phyloP scores from a whole-genome alignment of 2,329 filamentous ascomycete genomes.

The Atkinsonella texensis region DNA sequence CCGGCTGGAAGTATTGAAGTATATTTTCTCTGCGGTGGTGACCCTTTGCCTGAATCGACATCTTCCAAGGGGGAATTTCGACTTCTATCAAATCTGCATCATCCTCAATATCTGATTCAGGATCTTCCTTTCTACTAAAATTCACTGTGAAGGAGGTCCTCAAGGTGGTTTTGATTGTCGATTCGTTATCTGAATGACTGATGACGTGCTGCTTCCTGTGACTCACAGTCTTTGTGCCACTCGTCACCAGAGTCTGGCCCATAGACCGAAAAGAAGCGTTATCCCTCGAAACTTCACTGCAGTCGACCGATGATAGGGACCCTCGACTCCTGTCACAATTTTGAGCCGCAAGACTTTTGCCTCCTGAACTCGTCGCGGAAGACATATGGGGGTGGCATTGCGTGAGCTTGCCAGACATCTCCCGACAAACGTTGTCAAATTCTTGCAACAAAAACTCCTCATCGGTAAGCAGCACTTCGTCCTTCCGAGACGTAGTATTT shows the following conservation, averaged over 20 bases:
- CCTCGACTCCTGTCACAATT: not conserved
- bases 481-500: slow-evolving; percentile 61
- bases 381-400: not conserved
- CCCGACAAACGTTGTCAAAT: slow-evolving; percentile 32
- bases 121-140: slow-evolving; percentile 20
- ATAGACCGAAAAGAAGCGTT: not conserved
- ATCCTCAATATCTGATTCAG: slow-evolving; percentile 17
- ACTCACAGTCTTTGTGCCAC: not conserved
- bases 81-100: slow-evolving; percentile 13
- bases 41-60: not conserved
- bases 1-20: slow-evolving; percentile 19
- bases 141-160: slow-evolving; percentile 19
- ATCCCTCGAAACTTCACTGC: not conserved
- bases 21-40: slow-evolving; percentile 13
- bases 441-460: slow-evolving; percentile 31
- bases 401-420: slow-evolving; percentile 21
- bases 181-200: not conserved
- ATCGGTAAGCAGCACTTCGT: slow-evolving; percentile 57
- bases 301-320: not conserved
- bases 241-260: not conserved
- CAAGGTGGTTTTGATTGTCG: slow-evolving; percentile 11
- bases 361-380: not conserved
- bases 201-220: not conserved
- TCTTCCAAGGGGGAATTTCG: slow-evolving; percentile 12
- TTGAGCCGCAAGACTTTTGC: not conserved